Evolutionary conservation across 805 yeast genomes (phyloP), one percentile per base, ranked within the genome.

Genomic region (Metschnikowia koreensis): DNA sequence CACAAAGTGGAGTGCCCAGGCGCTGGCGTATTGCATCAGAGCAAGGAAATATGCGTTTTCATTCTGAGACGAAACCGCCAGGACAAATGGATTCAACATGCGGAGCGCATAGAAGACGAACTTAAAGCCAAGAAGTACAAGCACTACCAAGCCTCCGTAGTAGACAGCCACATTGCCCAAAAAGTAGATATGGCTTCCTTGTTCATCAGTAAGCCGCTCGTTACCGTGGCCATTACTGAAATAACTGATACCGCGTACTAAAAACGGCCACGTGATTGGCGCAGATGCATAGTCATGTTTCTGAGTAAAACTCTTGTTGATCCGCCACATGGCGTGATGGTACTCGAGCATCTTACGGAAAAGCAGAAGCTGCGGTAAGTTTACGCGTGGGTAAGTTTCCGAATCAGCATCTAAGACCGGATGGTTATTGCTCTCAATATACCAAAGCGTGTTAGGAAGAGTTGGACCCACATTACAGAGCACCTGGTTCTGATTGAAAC

Each of bases 401-500:
- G 47, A 44, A 9, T 66, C 60, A 11, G 56, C 44, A 22, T 65
- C 63, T 1, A 77, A 66, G 49, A 69, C 60, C 13, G 87, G 87
- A 66, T 84, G 86, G 27, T 66, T 64, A 60, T 86, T 86, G 53
- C 70, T 70, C 64, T 91, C 97, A 57, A 92, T 70, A 61, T 74
- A 81, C 88, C 96, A 92, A 44, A 84, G 67, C 0, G 96, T 79
- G 64, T 86, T 82, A 28, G 81, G 81, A 49, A 76, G 66, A 15
- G 82, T 81, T 12, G 97, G 94, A 28, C 81, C 81, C 47, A 84
- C 85, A 48, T 90, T 79, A 67, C 99, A 94, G 39, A 90, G 71
- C 10, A 93, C 96, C 73, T 94, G 99, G 69, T 87, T 89, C 66
- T 91, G 97, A 53, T 77, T 77, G 60, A 79, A 80, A 1, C 88